Evolutionary conservation across 768 basidiomycete genomes (phyloP).

Genomic region (Glaciozyma antarctica): DNA sequence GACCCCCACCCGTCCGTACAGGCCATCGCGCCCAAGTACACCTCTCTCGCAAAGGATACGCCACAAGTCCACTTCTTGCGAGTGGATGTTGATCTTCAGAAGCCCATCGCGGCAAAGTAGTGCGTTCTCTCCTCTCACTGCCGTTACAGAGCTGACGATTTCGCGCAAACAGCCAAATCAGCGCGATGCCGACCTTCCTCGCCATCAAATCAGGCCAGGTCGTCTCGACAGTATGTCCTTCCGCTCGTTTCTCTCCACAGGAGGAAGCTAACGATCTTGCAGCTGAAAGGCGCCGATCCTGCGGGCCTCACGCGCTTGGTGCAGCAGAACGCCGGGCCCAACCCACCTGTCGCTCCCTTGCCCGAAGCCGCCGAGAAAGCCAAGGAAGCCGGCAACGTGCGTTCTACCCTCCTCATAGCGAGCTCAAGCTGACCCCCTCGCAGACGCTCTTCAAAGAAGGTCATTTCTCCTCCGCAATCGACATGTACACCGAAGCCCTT

Average conservation of each 20-base stretch:
- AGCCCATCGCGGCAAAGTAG: slow-evolving; percentile 10
- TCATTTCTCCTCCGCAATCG: slow-evolving; percentile 6
- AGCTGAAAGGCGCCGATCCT: slow-evolving; percentile 29
- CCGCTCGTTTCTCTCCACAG: not conserved
- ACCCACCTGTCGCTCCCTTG: slow-evolving; percentile 25
- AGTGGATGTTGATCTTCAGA: slow-evolving; percentile 13
- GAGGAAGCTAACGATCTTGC: not conserved
- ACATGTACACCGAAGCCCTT: slow-evolving; percentile 13
- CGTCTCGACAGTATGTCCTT: slow-evolving; percentile 5
- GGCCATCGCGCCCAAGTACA: slow-evolving; percentile 22
- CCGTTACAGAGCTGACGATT: not conserved
- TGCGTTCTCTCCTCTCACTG: not conserved
- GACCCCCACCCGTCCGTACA: not conserved
- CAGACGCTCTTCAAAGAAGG: slow-evolving; percentile 17
- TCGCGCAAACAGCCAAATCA: slow-evolving; percentile 7
- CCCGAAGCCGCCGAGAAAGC: slow-evolving; percentile 4
- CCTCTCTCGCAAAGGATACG: slow-evolving; percentile 5
- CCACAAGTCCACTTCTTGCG: slow-evolving; percentile 10
- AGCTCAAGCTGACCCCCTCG: not conserved
- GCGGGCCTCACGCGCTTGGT: slow-evolving; percentile 17
- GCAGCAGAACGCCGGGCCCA: slow-evolving; percentile 23
- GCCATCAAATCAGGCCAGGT: slow-evolving; percentile 20
- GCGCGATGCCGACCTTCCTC: slow-evolving; percentile 30
- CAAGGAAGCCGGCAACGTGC: slow-evolving; percentile 17
- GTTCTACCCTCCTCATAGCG: not conserved